These are phyloP conservation scores for Naganishia onofrii DNA, from an alignment of 768 basidiomycete genomes.

Conservation along the genomic window DNA sequence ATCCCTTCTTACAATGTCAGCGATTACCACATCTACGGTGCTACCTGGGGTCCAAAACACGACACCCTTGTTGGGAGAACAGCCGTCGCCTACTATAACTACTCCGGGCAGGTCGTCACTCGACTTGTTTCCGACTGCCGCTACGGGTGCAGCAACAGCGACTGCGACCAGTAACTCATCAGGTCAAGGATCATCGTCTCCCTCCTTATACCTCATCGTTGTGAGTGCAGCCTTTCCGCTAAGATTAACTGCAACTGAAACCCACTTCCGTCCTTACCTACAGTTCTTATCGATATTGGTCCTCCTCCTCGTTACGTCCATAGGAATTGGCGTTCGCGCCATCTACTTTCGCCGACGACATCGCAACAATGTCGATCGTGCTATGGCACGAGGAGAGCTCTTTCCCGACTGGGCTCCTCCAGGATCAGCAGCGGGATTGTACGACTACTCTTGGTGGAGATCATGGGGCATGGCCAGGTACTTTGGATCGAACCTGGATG, in stretches of 20 bases:
- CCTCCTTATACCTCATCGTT: conserved; percentile 11
- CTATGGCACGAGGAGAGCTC: conserved; percentile 13
- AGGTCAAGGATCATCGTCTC: conserved; percentile 10
- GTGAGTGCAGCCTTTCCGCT: not conserved
- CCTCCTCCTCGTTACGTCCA: conserved; percentile 22
- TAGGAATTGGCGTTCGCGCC: conserved; percentile 18
- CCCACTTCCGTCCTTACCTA: not conserved
- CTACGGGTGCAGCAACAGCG: not conserved
- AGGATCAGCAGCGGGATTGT: not conserved
- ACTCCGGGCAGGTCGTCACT: conserved; percentile 16
- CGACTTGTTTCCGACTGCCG: conserved; percentile 19
- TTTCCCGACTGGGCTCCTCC: conserved; percentile 2
- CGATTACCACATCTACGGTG: not conserved
- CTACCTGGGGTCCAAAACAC: not conserved
- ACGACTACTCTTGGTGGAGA: conserved; percentile 18
- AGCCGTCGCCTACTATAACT: not conserved
- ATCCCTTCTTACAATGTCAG: not conserved
- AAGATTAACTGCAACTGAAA: too few relatives aligned
- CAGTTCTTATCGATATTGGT: conserved; percentile 27
- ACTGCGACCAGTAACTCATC: not conserved
- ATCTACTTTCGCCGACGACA: conserved; percentile 26
- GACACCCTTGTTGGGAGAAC: not conserved
- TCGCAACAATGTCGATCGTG: conserved; percentile 20
- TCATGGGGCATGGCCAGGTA: conserved; percentile 4
- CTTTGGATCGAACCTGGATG: conserved; percentile 15